Base-by-base conservation (phyloP, 495 filamentous ascomycete species). In the Aspergillus cristatus region DNA sequence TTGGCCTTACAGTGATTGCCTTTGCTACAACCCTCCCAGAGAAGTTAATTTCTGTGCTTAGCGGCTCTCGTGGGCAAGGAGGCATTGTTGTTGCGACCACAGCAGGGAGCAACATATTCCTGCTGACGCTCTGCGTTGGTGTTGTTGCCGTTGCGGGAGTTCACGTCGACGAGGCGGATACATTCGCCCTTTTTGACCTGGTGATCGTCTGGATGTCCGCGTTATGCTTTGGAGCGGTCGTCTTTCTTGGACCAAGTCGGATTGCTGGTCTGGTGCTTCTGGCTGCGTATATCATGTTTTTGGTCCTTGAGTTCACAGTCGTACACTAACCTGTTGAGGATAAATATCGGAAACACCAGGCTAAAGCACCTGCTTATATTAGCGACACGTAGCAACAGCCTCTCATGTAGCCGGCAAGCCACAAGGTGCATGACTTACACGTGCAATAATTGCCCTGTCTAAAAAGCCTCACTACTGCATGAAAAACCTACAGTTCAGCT, bases 1-100 rank as follows among this genome's bases (percentile, higher is more conserved):
- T 80, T 14, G 74, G 75, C 25, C 50, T 75, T 17, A 69, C 63
- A 0, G 57, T 80, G 10, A 52, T 80, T 1, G 62, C 75, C 0
- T 62, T 77, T 35, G 74, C 73, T 13, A 76, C 74, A 0, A 78
- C 74, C 0, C 45, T 78, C 1, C 73, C 74, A 1, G 73, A 76
- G 51, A 78, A 76, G 41, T 58, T 76, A 15, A 46, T 75, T 13
- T 60, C 71, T 7, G 49, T 72, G 1, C 18, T 78, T 5, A 61
- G 65, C 26, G 67, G 70, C 7, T 43, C 35, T 2, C 57, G 67
- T 1, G 63, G 65, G 1, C 63, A 75, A 14, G 45, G 50, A 1
- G 70, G 72, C 2, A 70, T 76, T 36, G 34, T 78, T 16, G 66
- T 73, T 35, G 73, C 72, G 2, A 71, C 60, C 18, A 73, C 69